Base-by-base conservation (phyloP, 345 rosid species). In the Salix dunnii region DNA sequence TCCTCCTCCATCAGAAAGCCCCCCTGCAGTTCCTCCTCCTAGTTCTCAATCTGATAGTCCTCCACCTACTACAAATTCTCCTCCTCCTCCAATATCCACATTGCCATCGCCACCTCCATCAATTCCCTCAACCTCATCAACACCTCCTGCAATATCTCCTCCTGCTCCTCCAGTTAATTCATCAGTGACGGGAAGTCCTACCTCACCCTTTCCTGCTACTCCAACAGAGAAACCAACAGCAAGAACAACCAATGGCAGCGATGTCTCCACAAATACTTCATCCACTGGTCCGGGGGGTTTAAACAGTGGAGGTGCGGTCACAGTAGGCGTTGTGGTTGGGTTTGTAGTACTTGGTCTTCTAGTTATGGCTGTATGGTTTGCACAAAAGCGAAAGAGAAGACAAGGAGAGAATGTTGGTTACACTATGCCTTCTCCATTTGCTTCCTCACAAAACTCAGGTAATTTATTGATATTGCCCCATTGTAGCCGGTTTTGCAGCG, bases 361-460 rank as follows among this genome's bases (percentile, higher is more conserved):
- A 72, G 91, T 89, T 28, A 76, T 87, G 86, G 96, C 88, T 67
- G 89, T 87, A 72, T 96, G 92, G 96, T 77, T 93, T 60, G 82
- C 77, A 65, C 87, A 83, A 27, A 89, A 84, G 82, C 87, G 89
- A 55, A 93, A 87, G 85, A 80, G 85, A 84, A 91, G 77, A 87
- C 87, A 70, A 40, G 84, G 83, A 71, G 58, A 86, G 33, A 82
- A 87, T 48, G 74, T 76, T 80, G 91, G 90, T 23, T 89, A 92
- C 76, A 72, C 77, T 49, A 83, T 90, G 90, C 91, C 94, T 63
- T 96, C 98, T 28, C 90, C 97, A 66, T 83, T 84, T 82, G 90
- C 94, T 27, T 93, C 94, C 63, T 93, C 98, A 33, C 97, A 93
- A 79, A 89, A 89, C 80, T 93, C 99, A 88, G 99, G 99, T 93